Evolutionary conservation across 768 basidiomycete genomes (phyloP).

Genomic region (Auriscalpium microsporum): DNA sequence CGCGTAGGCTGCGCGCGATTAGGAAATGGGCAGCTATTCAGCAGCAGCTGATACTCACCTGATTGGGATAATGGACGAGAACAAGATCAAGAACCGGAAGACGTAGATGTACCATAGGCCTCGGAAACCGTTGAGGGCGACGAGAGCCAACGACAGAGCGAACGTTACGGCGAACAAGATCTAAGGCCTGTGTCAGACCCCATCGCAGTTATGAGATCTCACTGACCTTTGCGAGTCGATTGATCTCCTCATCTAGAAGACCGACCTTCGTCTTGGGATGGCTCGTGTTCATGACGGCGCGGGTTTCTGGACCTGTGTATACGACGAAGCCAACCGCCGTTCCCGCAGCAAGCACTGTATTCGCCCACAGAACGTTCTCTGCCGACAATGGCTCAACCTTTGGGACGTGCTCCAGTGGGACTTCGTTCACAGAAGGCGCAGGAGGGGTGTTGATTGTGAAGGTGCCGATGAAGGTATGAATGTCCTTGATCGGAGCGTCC

Average conservation of each 20-base stretch:
- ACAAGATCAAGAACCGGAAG: conserved; percentile 93
- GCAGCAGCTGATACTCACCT: conserved; percentile 45
- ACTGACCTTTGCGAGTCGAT: conserved; percentile 84
- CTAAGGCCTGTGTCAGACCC: conserved; percentile 29
- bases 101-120: conserved; percentile 96
- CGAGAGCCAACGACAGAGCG: conserved; percentile 80
- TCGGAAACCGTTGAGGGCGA: conserved; percentile 92
- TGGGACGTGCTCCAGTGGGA: conserved; percentile 30
- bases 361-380: conserved; percentile 95
- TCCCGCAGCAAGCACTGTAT: conserved; percentile 94
- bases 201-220: not conserved
- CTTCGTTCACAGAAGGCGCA: conserved; percentile 22
- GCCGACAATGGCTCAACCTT: conserved; percentile 82
- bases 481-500: conserved; percentile 94
- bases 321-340: conserved; percentile 87
- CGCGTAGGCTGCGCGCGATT: conserved; percentile 63
- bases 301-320: conserved; percentile 90
- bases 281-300: conserved; percentile 98
- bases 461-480: conserved; percentile 91
- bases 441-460: conserved; percentile 62
- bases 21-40: not conserved
- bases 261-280: conserved; percentile 95
- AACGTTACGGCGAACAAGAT: conserved; percentile 94
- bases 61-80: conserved; percentile 98
- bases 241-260: conserved; percentile 87